A percentile compares a stretch with the other conserved stretches of the same genome.
These are phyloP conservation scores for Komagataella phaffii DNA, from an alignment of 805 yeast species.

Conservation along the genomic window DNA sequence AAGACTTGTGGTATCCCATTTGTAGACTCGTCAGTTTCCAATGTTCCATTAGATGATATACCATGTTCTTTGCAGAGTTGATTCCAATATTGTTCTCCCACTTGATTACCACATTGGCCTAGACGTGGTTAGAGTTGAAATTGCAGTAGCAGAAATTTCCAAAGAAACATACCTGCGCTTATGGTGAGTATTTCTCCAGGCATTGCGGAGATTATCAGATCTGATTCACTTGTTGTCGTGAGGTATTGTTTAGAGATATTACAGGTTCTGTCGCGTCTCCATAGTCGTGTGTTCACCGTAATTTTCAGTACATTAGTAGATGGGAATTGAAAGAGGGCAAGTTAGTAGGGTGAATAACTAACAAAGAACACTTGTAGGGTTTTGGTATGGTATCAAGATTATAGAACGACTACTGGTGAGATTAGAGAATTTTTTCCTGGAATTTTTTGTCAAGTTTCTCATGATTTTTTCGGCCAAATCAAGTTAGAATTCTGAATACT, in stretches of 20 bases:
- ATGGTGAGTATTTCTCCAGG: slow-evolving; percentile 58
- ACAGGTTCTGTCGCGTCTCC: neutral
- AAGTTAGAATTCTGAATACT: too few species aligned
- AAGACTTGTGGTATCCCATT: slow-evolving; percentile 76
- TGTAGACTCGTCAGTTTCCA: slow-evolving; percentile 17
- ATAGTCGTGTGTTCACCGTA: neutral
- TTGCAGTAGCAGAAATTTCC: neutral
- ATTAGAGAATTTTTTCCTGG: too few species aligned
- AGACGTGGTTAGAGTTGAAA: slow-evolving; percentile 3
- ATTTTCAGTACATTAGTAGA: too few species aligned
- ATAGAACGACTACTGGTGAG: too few species aligned
- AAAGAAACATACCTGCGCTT: slow-evolving; percentile 33
- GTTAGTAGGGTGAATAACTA: too few species aligned
- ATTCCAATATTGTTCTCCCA: slow-evolving; percentile 87
- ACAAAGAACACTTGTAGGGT: too few species aligned
- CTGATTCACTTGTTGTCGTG: neutral
- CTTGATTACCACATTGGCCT: slow-evolving; percentile 96
- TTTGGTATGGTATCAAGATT: too few species aligned
- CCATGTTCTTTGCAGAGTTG: slow-evolving; percentile 85
- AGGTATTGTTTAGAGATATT: neutral
- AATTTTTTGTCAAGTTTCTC: too few species aligned
- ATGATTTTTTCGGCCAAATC: too few species aligned
- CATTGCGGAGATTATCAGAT: slow-evolving; percentile 12
- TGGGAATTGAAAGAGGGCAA: too few species aligned
- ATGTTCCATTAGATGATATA: slow-evolving; percentile 51